phyloP scores from a whole-genome alignment of 2,329 filamentous ascomycete species.

The Magnaporthales sp. region DNA sequence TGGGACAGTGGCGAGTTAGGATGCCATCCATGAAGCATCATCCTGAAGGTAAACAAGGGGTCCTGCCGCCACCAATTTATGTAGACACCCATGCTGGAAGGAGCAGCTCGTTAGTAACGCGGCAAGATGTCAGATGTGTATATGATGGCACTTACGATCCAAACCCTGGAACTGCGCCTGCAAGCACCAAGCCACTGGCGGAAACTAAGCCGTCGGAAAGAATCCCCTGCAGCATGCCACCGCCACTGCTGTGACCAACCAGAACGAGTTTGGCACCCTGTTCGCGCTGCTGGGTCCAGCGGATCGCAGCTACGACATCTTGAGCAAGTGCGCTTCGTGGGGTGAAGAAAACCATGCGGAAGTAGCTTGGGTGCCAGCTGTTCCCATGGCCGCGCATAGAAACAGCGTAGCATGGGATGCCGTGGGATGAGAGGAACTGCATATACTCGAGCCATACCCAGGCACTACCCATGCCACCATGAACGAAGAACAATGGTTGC shows the following conservation, averaged over 20 bases:
- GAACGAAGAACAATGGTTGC: constrained; percentile 38
- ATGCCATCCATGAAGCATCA: constrained; percentile 37
- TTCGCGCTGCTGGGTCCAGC: background rate
- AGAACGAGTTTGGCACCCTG: constrained; percentile 30
- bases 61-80: constrained; percentile 36
- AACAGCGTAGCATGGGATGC: constrained; percentile 41
- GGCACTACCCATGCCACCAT: constrained; percentile 46
- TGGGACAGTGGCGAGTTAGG: constrained; percentile 43
- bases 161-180: constrained; percentile 38
- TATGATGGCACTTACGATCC: constrained; percentile 30
- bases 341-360: constrained; percentile 37
- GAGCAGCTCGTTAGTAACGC: background rate
- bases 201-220: constrained; percentile 29
- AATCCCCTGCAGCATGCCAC: constrained; percentile 39
- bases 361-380: constrained; percentile 40
- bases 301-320: constrained; percentile 28
- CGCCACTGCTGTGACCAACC: constrained; percentile 43
- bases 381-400: constrained; percentile 43
- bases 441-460: constrained; percentile 45
- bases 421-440: constrained; percentile 32
- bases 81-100: constrained; percentile 26
- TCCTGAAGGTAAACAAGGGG: constrained; percentile 36
- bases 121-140: background rate
- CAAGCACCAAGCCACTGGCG: constrained; percentile 34
- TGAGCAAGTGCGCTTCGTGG: constrained; percentile 29